Base-by-base conservation (phyloP, 2,329 filamentous ascomycete species). In the Sporothrix phasma region DNA sequence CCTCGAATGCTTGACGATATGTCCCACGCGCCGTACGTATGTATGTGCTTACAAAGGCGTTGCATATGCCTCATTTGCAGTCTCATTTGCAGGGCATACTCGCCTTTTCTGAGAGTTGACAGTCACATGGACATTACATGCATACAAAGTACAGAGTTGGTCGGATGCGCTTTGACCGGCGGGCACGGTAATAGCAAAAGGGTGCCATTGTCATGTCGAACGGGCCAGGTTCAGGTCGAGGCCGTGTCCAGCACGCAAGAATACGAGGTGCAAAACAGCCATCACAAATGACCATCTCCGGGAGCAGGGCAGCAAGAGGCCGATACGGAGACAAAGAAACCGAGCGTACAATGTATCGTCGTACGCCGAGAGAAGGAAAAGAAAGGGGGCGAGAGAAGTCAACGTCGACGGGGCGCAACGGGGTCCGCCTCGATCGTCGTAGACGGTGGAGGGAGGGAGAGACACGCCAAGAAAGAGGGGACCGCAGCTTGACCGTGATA, bases 121-220 rank as follows among this genome's bases (percentile, higher is more conserved):
- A n/a, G n/a, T n/a, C n/a, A n/a, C n/a, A n/a, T n/a, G n/a, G n/a
- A n/a, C n/a, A n/a, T n/a, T n/a, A n/a, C n/a, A n/a, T n/a, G n/a
- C n/a, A n/a, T n/a, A n/a, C n/a, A n/a, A n/a, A 34, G 4, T 34
- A 15, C 34, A 11, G 10, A 13, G 34, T 13, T 13, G 15, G 56
- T 29, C 7, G 34, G 51, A 24, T 24, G 58, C 58, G 58, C 58
- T 61, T 61, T 61, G 58, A 61, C 58, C 58, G n/a, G 58, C 41
- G n/a, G 43, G 39, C 43, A 47, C 24, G 58, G 58, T 60, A 47
- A 29, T 24, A 59, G 39, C n/a, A 29, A 59, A 19, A 59, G 7
- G 54, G 37, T 43, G 11, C 17, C 37, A 43, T 34, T 53, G 26
- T 31, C 26, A n/a, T 53, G n/a, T 37, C 22, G 31, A 10, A 54